A percentile compares a stretch with the other conserved stretches of the same genome.
Evolutionary conservation across 139 green algal genomes (phyloP).

Genomic region (Dunaliella primolecta): DNA sequence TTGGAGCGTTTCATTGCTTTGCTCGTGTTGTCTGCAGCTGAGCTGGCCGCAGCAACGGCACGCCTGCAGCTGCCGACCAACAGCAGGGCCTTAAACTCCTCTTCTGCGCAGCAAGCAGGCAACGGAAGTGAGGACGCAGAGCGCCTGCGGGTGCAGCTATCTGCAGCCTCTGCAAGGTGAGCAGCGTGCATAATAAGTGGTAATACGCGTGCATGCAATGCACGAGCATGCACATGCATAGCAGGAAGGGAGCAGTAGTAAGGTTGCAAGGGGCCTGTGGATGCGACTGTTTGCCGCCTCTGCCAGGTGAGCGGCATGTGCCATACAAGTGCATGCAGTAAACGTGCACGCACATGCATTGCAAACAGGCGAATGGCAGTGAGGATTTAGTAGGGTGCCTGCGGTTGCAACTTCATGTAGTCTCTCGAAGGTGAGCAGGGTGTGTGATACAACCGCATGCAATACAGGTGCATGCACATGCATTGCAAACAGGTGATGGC

Average conservation of each 20-base stretch:
- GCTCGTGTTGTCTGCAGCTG: constrained; percentile 13
- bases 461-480: too few relatives aligned
- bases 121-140: neutral
- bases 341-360: too few relatives aligned
- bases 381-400: neutral
- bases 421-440: constrained; percentile 15
- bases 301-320: constrained; percentile 18
- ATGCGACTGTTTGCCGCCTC: constrained; percentile 25
- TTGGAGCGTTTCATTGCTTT: too few relatives aligned
- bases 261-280: neutral
- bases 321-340: neutral
- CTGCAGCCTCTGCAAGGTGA: constrained; percentile 19
- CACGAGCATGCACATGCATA: too few relatives aligned
- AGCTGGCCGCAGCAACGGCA: constrained; percentile 2
- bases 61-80: neutral
- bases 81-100: neutral
- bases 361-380: too few relatives aligned
- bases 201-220: neutral
- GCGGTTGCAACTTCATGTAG: constrained; percentile 24
- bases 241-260: neutral
- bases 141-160: constrained; percentile 26
- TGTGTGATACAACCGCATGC: neutral
- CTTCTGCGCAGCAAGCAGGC: too few relatives aligned
- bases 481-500: too few relatives aligned
- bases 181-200: too few relatives aligned